A percentile compares a stretch with the other conserved stretches of the same genome.
Evolutionary conservation across 129 eudicot genomes (phyloP).

Genomic region (Centaurea solstitialis): DNA sequence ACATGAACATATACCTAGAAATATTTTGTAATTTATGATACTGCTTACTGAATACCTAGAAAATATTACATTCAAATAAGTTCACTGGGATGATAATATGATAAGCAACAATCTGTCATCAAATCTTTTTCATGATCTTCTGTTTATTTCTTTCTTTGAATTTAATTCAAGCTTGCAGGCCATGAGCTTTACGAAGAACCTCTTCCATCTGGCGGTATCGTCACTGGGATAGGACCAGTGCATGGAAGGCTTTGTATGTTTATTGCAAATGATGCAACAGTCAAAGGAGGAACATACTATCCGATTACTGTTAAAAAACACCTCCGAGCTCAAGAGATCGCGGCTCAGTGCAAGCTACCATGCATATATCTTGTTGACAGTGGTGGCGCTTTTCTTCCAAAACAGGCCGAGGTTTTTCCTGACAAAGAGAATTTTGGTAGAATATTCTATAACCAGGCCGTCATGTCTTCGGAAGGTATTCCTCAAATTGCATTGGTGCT

Average conservation of each 20-base stretch:
- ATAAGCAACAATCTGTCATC: not conserved
- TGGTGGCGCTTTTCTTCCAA: conserved; percentile 97
- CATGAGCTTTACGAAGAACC: conserved; percentile 77
- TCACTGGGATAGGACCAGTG: conserved; percentile 93
- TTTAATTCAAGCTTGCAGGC: conserved; percentile 74
- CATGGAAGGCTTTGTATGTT: conserved; percentile 94
- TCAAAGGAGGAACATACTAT: conserved; percentile 89
- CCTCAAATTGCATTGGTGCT: conserved; percentile 95
- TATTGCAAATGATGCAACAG: conserved; percentile 95
- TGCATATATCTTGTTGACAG: conserved; percentile 97
- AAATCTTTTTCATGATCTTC: not conserved
- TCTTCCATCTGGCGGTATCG: conserved; percentile 81
- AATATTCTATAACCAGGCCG: conserved; percentile 86
- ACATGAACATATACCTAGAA: not conserved
- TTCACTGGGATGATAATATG: not conserved
- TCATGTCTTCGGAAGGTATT: conserved; percentile 90
- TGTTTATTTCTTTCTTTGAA: conserved; percentile 14
- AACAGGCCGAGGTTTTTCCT: conserved; percentile 96
- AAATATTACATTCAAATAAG: not conserved
- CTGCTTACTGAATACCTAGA: not conserved
- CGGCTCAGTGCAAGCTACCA: conserved; percentile 85
- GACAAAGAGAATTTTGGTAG: conserved; percentile 96
- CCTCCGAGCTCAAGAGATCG: conserved; percentile 96
- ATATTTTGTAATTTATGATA: not conserved
- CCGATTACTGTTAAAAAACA: conserved; percentile 95